phyloP scores from a whole-genome alignment of 2,329 filamentous ascomycete species.

The Drechslerella dactyloides region DNA sequence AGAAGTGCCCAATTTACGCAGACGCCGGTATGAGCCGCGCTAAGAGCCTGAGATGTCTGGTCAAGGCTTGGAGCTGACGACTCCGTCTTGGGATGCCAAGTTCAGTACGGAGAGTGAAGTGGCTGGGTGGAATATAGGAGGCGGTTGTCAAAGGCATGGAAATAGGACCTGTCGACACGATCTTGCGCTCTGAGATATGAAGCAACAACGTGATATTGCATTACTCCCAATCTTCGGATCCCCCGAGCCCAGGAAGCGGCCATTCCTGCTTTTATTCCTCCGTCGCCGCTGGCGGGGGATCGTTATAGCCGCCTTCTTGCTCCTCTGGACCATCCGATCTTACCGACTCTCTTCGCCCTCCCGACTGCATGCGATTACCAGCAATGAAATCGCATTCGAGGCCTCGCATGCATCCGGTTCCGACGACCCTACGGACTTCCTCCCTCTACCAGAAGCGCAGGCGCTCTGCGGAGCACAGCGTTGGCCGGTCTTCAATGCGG shows the following conservation, averaged over 20 bases:
- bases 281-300: neutral
- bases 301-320: neutral
- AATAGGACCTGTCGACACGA: too few species aligned
- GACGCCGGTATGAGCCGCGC: too few species aligned
- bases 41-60: too few species aligned
- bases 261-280: neutral
- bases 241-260: neutral
- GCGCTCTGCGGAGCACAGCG: neutral
- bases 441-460: neutral
- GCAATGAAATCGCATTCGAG: neutral
- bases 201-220: neutral
- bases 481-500: neutral
- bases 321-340: neutral
- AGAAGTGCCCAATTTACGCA: too few species aligned
- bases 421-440: neutral
- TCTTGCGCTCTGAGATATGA: neutral
- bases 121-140: too few species aligned
- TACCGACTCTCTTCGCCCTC: neutral
- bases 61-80: too few species aligned
- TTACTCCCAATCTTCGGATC: neutral
- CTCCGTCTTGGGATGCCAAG: too few species aligned
- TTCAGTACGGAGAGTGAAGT: too few species aligned
- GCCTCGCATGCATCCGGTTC: neutral
- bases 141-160: too few species aligned
- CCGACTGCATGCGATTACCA: neutral